Evolutionary conservation across 768 basidiomycete genomes (phyloP), one percentile per base, ranked within the genome.

Genomic region (Suillus placidus): DNA sequence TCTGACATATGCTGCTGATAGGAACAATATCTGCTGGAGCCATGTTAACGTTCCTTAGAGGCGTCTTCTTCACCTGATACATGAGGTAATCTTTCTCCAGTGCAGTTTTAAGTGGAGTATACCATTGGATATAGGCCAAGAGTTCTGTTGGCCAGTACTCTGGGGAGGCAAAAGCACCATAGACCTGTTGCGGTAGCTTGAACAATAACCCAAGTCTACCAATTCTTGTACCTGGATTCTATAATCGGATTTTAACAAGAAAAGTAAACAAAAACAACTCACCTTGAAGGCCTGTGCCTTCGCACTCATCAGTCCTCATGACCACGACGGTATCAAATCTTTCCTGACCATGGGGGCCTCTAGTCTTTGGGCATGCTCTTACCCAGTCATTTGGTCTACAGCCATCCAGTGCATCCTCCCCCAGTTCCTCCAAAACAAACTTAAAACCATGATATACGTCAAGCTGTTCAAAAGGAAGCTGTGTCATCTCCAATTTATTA

Each of bases 151-250:
- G 43, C 43, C 43, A 45, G 43, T 45, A 45, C 43, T n/a, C 43
- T 9, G 8, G 43, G 43, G 43, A 45, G 43, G 43, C 43, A 20
- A 45, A n/a, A 45, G 43, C 43, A 45, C 43, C 3, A 3, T 45
- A 45, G 43, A 45, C 20, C 43, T 45, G 43, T 45, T 9, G 18
- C 9, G 20, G 43, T 45, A 45, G 43, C 43, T 45, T 45, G 43
- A 45, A 45, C 8, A 20, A 45, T 45, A 45, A 45, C 2, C 8
- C n/a, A n/a, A 26, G 20, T 45, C 43, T 45, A 45, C 26, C 49
- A 7, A 51, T 51, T 30, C 51, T 52, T 52, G 51, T 52, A 52
- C 51, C 51, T 52, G 26, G 26, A 52, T 52, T 45, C 43, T 45
- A 45, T 45, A 45, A 45, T 45, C 18, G n/a, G 43, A 45, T 45